A percentile compares a stretch with the other conserved stretches of the same genome.
Conservation (phyloP, 2,329 filamentous ascomycete genomes). For the Calonectria pauciramosa region DNA sequence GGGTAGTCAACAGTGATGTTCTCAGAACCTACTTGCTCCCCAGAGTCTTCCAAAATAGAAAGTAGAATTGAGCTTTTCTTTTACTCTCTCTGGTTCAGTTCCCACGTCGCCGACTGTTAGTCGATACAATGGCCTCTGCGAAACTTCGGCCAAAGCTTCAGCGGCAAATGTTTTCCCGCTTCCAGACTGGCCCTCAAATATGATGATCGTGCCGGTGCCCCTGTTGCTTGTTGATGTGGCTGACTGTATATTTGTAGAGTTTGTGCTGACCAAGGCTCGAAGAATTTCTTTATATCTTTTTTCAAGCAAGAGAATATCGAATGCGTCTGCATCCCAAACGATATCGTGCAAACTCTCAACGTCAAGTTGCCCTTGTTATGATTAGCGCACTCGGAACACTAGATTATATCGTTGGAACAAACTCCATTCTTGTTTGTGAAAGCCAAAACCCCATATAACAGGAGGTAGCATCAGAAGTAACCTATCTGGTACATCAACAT, state of each 20-base stretch:
- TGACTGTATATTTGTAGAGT: background rate
- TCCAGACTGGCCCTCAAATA: background rate
- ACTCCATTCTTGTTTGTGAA: slow-evolving; percentile 5
- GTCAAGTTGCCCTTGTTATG: background rate
- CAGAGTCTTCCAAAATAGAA: background rate
- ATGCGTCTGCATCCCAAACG: background rate
- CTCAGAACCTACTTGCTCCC: background rate
- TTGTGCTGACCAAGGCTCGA: background rate
- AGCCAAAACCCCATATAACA: background rate
- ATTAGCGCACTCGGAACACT: background rate
- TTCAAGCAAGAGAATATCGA: background rate
- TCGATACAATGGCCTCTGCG: background rate
- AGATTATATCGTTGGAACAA: background rate
- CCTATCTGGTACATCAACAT: background rate
- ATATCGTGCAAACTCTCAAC: background rate
- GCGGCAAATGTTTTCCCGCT: slow-evolving; percentile 2
- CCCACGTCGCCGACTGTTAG: background rate
- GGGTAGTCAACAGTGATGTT: no score
- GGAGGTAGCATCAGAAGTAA: background rate
- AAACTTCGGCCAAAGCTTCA: background rate
- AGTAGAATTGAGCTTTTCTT: background rate
- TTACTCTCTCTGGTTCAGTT: background rate
- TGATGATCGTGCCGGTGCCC: background rate
- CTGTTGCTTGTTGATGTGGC: background rate
- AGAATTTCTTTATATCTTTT: background rate